phyloP scores from a whole-genome alignment of 345 rosid genomes.

The Tarenaya hassleriana region DNA sequence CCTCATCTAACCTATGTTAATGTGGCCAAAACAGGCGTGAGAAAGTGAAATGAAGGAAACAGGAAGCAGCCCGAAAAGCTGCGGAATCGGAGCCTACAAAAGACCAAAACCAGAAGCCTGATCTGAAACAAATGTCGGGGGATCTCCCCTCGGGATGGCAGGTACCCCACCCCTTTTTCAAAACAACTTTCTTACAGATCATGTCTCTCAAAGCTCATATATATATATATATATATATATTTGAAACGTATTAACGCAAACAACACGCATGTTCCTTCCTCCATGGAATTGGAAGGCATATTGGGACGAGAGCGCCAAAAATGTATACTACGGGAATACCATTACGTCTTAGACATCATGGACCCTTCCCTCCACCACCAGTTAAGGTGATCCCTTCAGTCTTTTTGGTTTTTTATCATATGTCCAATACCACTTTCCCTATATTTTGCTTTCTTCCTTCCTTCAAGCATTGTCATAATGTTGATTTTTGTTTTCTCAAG shows the following conservation, averaged over 20 bases:
- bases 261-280: too few species aligned
- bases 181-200: too few species aligned
- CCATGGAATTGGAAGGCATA: constrained; percentile 32
- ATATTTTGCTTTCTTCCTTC: neutral
- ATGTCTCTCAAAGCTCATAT: too few species aligned
- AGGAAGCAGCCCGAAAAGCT: constrained; percentile 45
- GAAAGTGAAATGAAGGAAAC: constrained; percentile 75
- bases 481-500: too few species aligned
- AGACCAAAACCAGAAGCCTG: constrained; percentile 35
- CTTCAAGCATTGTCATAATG: constrained; percentile 10
- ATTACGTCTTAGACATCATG: constrained; percentile 28
- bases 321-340: constrained; percentile 32
- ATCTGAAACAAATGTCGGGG: constrained; percentile 44
- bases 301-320: constrained; percentile 33
- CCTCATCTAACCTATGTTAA: neutral
- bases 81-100: constrained; percentile 29
- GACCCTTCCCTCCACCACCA: constrained; percentile 30
- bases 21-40: constrained; percentile 71
- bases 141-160: constrained; percentile 84
- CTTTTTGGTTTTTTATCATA: too few species aligned
- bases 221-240: too few species aligned
- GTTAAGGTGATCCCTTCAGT: too few species aligned
- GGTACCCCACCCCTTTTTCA: too few species aligned
- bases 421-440: neutral
- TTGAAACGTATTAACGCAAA: too few species aligned